Percentiles rank a stretch among this genome's conserved stretches.
Conservation (phyloP, 768 basidiomycete genomes). For the Scleroderma bovista region DNA sequence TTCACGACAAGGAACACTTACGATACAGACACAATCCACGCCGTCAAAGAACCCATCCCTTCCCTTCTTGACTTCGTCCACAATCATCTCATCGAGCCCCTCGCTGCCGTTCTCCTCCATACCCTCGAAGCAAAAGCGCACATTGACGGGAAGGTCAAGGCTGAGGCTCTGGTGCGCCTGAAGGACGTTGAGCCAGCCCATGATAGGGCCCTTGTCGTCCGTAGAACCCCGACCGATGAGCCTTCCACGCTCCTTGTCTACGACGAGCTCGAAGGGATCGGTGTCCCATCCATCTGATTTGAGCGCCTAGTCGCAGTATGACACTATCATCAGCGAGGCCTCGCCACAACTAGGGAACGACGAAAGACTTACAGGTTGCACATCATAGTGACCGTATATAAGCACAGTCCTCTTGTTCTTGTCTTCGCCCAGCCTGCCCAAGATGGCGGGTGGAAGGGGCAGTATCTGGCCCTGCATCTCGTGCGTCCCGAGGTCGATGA, state of each 20-base stretch:
- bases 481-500: slow-evolving; percentile 75
- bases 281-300: slow-evolving; percentile 81
- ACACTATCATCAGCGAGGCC: background rate
- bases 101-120: slow-evolving; percentile 91
- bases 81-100: slow-evolving; percentile 80
- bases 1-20: slow-evolving; percentile 27
- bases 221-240: slow-evolving; percentile 80
- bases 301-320: slow-evolving; percentile 27
- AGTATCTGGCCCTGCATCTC: slow-evolving; percentile 65
- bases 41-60: slow-evolving; percentile 68
- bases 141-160: slow-evolving; percentile 77
- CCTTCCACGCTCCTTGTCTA: slow-evolving; percentile 33
- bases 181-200: slow-evolving; percentile 87
- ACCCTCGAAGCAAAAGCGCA: slow-evolving; percentile 86
- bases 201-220: slow-evolving; percentile 87
- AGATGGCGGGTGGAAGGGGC: slow-evolving; percentile 74
- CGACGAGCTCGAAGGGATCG: slow-evolving; percentile 20
- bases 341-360: background rate
- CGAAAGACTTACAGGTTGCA: slow-evolving; percentile 71
- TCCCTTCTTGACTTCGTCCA: slow-evolving; percentile 56
- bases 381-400: slow-evolving; percentile 93
- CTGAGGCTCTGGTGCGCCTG: slow-evolving; percentile 71
- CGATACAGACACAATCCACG: slow-evolving; percentile 85
- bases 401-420: slow-evolving; percentile 89
- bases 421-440: slow-evolving; percentile 79